Evolutionary conservation across 371 early-diverging fungal genomes (phyloP).

Genomic region (Mucor indicus): DNA sequence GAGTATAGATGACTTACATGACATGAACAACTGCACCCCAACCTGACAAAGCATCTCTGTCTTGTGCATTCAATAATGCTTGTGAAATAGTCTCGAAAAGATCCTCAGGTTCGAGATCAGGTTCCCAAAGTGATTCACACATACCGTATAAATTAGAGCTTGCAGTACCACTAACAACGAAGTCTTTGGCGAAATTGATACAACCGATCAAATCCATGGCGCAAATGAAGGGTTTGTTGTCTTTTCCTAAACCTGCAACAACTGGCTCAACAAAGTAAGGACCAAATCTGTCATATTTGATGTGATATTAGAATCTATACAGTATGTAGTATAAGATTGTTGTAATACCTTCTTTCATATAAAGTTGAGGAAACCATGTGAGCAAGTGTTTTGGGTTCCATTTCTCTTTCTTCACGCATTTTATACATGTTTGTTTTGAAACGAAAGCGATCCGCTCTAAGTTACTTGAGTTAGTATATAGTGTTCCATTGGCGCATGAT

Average conservation of each 20-base stretch:
- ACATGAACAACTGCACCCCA: slow-evolving; percentile 98
- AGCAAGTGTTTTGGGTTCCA: slow-evolving; percentile 93
- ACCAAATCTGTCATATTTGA: no score
- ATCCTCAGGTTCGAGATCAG: slow-evolving; percentile 96
- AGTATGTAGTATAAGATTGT: no score
- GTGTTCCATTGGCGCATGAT: no score
- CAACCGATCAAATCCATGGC: slow-evolving; percentile 98
- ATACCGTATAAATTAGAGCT: slow-evolving; percentile 92
- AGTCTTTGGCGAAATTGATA: slow-evolving; percentile 92
- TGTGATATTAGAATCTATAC: no score
- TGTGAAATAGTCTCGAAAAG: slow-evolving; percentile 98
- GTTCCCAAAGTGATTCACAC: slow-evolving; percentile 98
- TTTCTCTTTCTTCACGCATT: slow-evolving; percentile 94
- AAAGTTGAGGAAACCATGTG: slow-evolving; percentile 96
- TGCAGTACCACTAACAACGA: slow-evolving; percentile 97
- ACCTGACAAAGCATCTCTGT: slow-evolving; percentile 97
- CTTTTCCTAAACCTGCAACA: slow-evolving; percentile 94
- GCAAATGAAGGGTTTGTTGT: slow-evolving; percentile 92
- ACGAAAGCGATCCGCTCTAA: slow-evolving; percentile 86
- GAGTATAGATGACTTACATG: slow-evolving; percentile 79
- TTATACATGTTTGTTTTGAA: slow-evolving; percentile 97
- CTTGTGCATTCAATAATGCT: slow-evolving; percentile 95
- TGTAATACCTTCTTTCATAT: slow-evolving; percentile 95
- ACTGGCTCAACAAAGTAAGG: slow-evolving; percentile 97
- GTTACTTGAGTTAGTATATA: neutral